These are phyloP conservation scores for Nicotiana attenuata DNA, from an alignment of 257 asterid species.

Conservation along the genomic window DNA sequence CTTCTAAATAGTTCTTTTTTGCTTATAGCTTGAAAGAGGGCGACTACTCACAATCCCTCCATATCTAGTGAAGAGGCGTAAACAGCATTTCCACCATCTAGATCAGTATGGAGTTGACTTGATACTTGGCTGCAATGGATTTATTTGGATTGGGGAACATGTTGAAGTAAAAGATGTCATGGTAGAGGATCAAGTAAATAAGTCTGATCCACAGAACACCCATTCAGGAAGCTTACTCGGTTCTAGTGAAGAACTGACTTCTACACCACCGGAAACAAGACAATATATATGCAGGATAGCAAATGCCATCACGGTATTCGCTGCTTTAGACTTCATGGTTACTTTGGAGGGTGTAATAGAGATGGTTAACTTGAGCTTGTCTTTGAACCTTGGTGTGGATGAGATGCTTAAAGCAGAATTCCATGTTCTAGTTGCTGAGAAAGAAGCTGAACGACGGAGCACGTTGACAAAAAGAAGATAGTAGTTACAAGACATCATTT, in stretches of 20 bases:
- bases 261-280: slow-evolving; percentile 54
- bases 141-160: slow-evolving; percentile 90
- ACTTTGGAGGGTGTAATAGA: slow-evolving; percentile 51
- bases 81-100: slow-evolving; percentile 80
- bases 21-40: slow-evolving; percentile 74
- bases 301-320: slow-evolving; percentile 69
- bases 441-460: slow-evolving; percentile 70
- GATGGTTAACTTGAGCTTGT: slow-evolving; percentile 42
- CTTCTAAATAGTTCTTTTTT: not conserved
- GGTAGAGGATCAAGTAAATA: slow-evolving; percentile 46
- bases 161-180: slow-evolving; percentile 65
- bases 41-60: slow-evolving; percentile 70
- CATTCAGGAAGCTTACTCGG: slow-evolving; percentile 19
- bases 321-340: slow-evolving; percentile 65
- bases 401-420: slow-evolving; percentile 93
- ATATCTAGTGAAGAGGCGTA: slow-evolving; percentile 82
- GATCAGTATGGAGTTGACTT: slow-evolving; percentile 74
- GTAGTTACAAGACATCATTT: not conserved
- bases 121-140: slow-evolving; percentile 88
- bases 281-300: slow-evolving; percentile 71
- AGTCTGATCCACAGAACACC: slow-evolving; percentile 35
- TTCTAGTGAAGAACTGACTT: slow-evolving; percentile 39
- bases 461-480: slow-evolving; percentile 38
- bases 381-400: slow-evolving; percentile 53
- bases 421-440: slow-evolving; percentile 76